Conservation (phyloP, 345 rosid species). For the Aquilaria sinensis region DNA sequence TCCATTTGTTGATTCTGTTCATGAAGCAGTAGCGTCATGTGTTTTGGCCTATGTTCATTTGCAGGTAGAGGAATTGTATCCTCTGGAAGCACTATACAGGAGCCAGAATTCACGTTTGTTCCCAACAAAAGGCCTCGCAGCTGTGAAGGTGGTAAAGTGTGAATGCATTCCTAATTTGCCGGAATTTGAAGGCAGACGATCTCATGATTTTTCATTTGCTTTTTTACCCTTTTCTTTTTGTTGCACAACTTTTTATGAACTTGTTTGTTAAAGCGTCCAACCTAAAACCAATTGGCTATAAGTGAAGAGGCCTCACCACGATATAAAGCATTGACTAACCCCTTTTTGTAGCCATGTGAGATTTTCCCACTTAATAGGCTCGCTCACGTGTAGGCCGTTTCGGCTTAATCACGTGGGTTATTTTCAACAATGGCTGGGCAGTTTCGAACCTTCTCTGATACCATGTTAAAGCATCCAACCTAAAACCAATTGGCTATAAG, state of each 20-base stretch:
- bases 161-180: conserved; percentile 25
- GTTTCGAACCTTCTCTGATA: too few species aligned
- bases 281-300: too few species aligned
- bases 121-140: conserved; percentile 40
- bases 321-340: too few species aligned
- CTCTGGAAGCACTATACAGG: conserved; percentile 35
- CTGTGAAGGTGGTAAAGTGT: conserved; percentile 20
- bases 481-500: too few species aligned
- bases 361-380: too few species aligned
- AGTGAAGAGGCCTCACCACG: too few species aligned
- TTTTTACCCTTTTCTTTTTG: not conserved
- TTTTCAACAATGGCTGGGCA: too few species aligned
- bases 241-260: not conserved
- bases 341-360: too few species aligned
- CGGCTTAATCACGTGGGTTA: too few species aligned
- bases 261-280: not conserved
- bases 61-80: conserved; percentile 31
- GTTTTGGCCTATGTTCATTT: conserved; percentile 13
- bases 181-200: conserved; percentile 46
- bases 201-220: conserved; percentile 7
- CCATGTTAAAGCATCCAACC: too few species aligned
- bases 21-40: not conserved
- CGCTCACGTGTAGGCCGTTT: too few species aligned
- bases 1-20: not conserved
- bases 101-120: conserved; percentile 29